A percentile compares a stretch with the other conserved stretches of the same genome.
Conservation (phyloP, 1,284 basidiomycete species). For the Rhodotorula sp. region DNA sequence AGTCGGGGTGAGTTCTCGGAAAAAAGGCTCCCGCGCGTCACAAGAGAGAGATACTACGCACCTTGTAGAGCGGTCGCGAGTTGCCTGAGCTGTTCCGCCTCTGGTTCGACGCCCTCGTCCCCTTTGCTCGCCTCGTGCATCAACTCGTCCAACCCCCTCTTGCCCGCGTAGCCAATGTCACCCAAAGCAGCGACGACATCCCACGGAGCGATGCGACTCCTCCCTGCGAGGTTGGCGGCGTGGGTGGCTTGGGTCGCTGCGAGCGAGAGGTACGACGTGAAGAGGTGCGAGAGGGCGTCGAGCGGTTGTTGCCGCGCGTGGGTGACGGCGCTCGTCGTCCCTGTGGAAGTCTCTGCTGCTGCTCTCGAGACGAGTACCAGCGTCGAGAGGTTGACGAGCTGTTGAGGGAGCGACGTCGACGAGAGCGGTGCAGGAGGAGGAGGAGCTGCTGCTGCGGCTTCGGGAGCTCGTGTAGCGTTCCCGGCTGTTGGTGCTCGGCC, state of each 20-base stretch:
- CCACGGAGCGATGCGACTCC: slow-evolving; percentile 33
- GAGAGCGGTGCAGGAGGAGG: neutral
- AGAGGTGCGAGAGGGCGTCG: slow-evolving; percentile 40
- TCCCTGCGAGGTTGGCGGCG: slow-evolving; percentile 34
- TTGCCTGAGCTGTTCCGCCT: slow-evolving; percentile 14
- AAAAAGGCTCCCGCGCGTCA: no score
- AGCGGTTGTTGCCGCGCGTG: slow-evolving; percentile 28
- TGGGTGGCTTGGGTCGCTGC: slow-evolving; percentile 28
- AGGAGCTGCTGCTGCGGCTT: neutral
- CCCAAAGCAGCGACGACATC: slow-evolving; percentile 38
- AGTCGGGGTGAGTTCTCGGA: neutral
- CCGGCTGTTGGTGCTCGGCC: neutral
- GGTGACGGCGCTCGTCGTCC: slow-evolving; percentile 19
- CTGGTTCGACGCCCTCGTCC: slow-evolving; percentile 26
- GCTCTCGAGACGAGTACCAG: slow-evolving; percentile 30
- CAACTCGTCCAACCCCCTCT: slow-evolving; percentile 22
- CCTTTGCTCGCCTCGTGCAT: slow-evolving; percentile 24
- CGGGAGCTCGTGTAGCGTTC: neutral
- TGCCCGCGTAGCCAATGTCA: slow-evolving; percentile 23
- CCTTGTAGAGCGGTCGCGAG: slow-evolving; percentile 29
- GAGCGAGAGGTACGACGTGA: slow-evolving; percentile 39
- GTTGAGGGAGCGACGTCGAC: slow-evolving; percentile 10
- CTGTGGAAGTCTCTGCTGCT: slow-evolving; percentile 5
- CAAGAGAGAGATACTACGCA: neutral
- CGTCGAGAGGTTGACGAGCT: slow-evolving; percentile 29